These are phyloP conservation scores for Casuarina glauca DNA, from an alignment of 306 rosid species.

Conservation along the genomic window DNA sequence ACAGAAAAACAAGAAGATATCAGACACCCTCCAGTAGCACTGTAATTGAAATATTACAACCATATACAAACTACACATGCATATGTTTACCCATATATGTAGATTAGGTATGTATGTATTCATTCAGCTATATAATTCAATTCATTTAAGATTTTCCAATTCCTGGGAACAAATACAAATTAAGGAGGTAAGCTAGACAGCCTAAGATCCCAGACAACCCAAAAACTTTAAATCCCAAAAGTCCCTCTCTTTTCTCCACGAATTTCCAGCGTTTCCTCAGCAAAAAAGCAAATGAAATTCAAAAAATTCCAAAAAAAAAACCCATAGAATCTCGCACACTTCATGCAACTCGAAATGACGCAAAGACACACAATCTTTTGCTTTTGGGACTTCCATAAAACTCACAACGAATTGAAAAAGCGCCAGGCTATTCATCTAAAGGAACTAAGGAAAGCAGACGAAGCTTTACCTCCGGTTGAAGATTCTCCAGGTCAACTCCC, in stretches of 20 bases:
- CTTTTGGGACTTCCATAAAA: neutral
- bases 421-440: neutral
- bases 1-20: conserved; percentile 14
- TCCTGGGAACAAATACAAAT: neutral
- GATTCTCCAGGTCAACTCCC: conserved; percentile 26
- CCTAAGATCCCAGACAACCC: neutral
- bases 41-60: neutral
- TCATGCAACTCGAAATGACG: neutral
- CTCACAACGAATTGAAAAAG: neutral
- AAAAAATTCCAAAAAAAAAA: neutral
- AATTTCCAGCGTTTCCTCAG: conserved; percentile 2
- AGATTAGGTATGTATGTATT: neutral
- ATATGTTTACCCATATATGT: neutral
- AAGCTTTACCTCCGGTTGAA: conserved; percentile 14
- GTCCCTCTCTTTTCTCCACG: too few species aligned
- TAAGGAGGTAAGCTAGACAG: neutral
- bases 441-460: neutral
- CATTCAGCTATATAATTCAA: neutral
- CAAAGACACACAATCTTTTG: neutral
- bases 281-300: neutral
- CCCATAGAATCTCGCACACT: neutral
- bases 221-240: neutral
- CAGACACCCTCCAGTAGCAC: conserved; percentile 25
- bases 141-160: neutral
- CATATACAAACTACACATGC: neutral